Conservation (phyloP, 2,329 filamentous ascomycete genomes). For the Ophiostoma sp. region DNA sequence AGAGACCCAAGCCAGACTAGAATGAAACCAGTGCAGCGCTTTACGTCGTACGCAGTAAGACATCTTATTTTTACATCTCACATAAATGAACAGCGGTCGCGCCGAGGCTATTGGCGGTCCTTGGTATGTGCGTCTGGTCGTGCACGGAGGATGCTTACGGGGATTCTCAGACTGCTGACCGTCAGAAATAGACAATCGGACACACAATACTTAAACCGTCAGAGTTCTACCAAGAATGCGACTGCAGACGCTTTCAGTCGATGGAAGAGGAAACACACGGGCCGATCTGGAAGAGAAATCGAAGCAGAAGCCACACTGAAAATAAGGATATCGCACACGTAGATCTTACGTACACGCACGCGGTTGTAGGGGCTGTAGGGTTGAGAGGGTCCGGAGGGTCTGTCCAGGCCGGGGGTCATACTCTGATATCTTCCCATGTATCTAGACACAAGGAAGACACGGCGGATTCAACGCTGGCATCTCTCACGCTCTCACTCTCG, state of each 20-base stretch:
- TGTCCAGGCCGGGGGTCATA: neutral
- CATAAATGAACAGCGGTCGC: neutral
- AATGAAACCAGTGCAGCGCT: too few relatives aligned
- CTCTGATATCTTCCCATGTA: neutral
- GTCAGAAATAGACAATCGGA: neutral
- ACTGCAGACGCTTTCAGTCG: too few relatives aligned
- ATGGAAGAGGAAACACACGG: too few relatives aligned
- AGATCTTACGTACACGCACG: slow-evolving; percentile 10
- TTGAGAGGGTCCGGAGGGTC: neutral
- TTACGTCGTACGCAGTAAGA: too few relatives aligned
- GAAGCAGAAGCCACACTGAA: neutral
- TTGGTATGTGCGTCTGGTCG: neutral
- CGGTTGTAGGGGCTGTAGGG: slow-evolving; percentile 5
- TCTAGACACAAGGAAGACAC: too few relatives aligned
- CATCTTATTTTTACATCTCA: too few relatives aligned
- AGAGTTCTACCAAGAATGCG: too few relatives aligned
- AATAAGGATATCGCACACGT: neutral
- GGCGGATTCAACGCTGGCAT: neutral
- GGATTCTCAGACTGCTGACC: neutral
- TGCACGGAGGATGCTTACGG: neutral
- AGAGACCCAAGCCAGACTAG: too few relatives aligned
- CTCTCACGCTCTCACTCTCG: neutral
- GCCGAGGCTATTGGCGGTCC: neutral
- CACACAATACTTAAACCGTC: neutral
- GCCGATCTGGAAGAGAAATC: neutral